Conservation (phyloP, 345 rosid species). For the Salix udensis region DNA sequence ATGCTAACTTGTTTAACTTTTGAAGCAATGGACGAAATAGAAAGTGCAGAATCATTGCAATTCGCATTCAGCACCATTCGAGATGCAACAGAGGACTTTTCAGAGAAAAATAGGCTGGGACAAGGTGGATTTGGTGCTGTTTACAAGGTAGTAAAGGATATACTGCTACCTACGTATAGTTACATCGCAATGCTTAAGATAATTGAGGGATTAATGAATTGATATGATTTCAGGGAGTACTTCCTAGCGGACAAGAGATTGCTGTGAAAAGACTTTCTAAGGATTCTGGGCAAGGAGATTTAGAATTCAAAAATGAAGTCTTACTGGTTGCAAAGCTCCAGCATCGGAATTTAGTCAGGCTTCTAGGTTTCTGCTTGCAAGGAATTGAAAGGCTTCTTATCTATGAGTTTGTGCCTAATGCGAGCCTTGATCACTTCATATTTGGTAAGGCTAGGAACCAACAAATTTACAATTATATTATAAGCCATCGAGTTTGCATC, state of each 20-base stretch:
- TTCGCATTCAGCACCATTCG: slow-evolving; percentile 26
- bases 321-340: slow-evolving; percentile 33
- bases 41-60: slow-evolving; percentile 17
- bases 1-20: neutral
- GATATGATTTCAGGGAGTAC: slow-evolving; percentile 21
- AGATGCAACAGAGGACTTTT: slow-evolving; percentile 38
- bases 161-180: too few species aligned
- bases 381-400: slow-evolving; percentile 38
- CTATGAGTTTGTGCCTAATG: slow-evolving; percentile 39
- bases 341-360: slow-evolving; percentile 39
- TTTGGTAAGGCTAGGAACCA: slow-evolving; percentile 23
- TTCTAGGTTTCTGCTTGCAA: slow-evolving; percentile 35
- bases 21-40: slow-evolving; percentile 4
- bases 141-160: slow-evolving; percentile 29
- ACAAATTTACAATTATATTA: neutral
- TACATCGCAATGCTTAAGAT: neutral
- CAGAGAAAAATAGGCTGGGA: slow-evolving; percentile 39
- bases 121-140: slow-evolving; percentile 54
- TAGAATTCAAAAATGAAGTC: slow-evolving; percentile 40
- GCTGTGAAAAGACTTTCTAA: slow-evolving; percentile 37
- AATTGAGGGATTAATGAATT: too few species aligned
- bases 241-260: slow-evolving; percentile 22
- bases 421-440: slow-evolving; percentile 37
- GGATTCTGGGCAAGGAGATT: slow-evolving; percentile 26
- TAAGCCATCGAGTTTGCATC: too few species aligned